These are phyloP conservation scores for Entoloma clypeatum DNA, from an alignment of 1,284 basidiomycete species.

Conservation along the genomic window DNA sequence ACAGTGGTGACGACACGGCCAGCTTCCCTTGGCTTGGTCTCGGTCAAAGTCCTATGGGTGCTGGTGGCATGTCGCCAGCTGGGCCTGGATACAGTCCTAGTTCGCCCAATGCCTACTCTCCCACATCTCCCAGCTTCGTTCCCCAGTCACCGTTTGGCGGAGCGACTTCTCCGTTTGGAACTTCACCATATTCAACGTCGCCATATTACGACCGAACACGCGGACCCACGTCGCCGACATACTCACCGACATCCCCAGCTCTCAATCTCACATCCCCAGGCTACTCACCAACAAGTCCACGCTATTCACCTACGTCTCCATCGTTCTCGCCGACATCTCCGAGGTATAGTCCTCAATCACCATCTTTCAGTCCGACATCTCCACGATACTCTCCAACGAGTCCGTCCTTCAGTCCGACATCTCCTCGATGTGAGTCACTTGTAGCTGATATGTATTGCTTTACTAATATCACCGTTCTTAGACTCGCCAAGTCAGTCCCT, in stretches of 20 bases:
- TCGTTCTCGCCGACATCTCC: constrained; percentile 86
- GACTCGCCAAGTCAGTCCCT: constrained; percentile 73
- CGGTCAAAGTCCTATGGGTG: constrained; percentile 79
- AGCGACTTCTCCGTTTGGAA: constrained; percentile 78
- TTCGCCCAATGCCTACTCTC: constrained; percentile 81
- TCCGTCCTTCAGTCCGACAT: constrained; percentile 84
- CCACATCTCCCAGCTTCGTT: constrained; percentile 80
- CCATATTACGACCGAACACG: constrained; percentile 72
- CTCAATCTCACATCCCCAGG: constrained; percentile 79
- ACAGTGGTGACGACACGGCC: constrained; percentile 78
- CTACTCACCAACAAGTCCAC: constrained; percentile 86
- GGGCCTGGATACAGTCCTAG: constrained; percentile 78
- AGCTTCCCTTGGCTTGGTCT: constrained; percentile 73
- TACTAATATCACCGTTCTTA: constrained; percentile 33
- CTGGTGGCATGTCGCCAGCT: constrained; percentile 77
- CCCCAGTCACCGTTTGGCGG: constrained; percentile 82
- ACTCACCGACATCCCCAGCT: constrained; percentile 81
- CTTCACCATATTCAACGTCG: constrained; percentile 75
- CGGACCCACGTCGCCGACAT: constrained; percentile 77
- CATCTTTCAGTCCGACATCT: constrained; percentile 83
- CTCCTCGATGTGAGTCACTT: constrained; percentile 66
- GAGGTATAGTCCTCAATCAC: constrained; percentile 77
- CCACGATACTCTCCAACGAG: constrained; percentile 83
- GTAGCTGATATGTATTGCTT: constrained; percentile 15
- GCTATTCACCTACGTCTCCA: constrained; percentile 82